A percentile compares a stretch with the other conserved stretches of the same genome.
These are phyloP conservation scores for Teunomyces atbi DNA, from an alignment of 805 yeast species.

Conservation along the genomic window DNA sequence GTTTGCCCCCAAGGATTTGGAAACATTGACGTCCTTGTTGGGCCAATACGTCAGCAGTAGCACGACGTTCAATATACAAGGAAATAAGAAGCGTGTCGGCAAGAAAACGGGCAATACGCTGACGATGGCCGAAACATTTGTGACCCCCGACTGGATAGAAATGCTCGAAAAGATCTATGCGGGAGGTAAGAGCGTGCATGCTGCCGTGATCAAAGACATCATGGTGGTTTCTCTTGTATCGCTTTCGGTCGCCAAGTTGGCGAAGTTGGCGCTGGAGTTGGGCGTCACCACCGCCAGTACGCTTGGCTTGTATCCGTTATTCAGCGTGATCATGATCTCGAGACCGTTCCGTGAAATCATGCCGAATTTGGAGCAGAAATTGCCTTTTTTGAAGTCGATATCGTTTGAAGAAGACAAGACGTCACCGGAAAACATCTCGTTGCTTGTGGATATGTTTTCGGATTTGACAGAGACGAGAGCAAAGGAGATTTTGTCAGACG, in stretches of 20 bases:
- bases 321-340: constrained; percentile 53
- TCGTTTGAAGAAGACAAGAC: constrained; percentile 3
- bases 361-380: constrained; percentile 52
- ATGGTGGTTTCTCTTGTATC: constrained; percentile 54
- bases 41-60: constrained; percentile 35
- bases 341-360: constrained; percentile 42
- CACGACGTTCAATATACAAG: constrained; percentile 14
- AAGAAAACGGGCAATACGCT: constrained; percentile 23
- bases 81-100: constrained; percentile 18
- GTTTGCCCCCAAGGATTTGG: constrained; percentile 46
- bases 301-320: constrained; percentile 50
- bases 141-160: constrained; percentile 56
- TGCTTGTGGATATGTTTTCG: constrained; percentile 65
- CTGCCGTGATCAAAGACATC: constrained; percentile 44
- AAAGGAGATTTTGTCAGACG: constrained; percentile 44
- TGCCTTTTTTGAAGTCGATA: constrained; percentile 42
- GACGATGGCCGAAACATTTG: constrained; percentile 54
- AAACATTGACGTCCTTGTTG: constrained; percentile 43
- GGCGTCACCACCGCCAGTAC: constrained; percentile 43
- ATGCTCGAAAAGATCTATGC: constrained; percentile 56
- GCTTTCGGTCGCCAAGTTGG: constrained; percentile 41
- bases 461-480: constrained; percentile 49
- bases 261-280: constrained; percentile 43
- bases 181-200: constrained; percentile 54
- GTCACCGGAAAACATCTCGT: constrained; percentile 32